phyloP scores from a whole-genome alignment of 257 asterid species.

The Gentiana macrophylla region DNA sequence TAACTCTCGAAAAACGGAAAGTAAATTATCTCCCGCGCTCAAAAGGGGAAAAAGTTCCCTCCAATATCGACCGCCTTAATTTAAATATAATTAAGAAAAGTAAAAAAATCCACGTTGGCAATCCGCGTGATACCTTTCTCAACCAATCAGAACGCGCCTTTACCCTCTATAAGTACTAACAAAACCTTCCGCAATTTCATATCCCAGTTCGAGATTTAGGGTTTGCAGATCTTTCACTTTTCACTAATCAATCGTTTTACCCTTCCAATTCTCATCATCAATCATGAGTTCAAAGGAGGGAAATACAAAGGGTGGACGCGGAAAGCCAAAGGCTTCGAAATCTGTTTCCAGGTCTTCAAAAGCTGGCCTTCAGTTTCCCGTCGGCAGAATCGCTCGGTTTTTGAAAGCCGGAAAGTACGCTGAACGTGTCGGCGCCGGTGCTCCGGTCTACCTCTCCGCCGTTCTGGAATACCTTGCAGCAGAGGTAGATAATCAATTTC shows the following conservation, averaged over 20 bases:
- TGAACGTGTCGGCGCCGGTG: slow-evolving; percentile 17
- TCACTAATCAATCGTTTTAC: too few species aligned
- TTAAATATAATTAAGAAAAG: not conserved
- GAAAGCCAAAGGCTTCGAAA: slow-evolving; percentile 7
- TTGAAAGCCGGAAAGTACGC: slow-evolving; percentile 16
- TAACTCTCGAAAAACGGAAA: too few species aligned
- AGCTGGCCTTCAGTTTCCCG: slow-evolving; percentile 12
- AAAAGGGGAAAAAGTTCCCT: too few species aligned
- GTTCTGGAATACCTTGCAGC: slow-evolving; percentile 19
- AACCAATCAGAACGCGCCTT: slow-evolving; percentile 1
- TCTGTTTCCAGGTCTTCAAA: slow-evolving; percentile 11
- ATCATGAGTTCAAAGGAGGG: slow-evolving; percentile 2
- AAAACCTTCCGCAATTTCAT: too few species aligned
- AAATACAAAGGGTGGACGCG: slow-evolving; percentile 8
- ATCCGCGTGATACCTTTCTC: not conserved
- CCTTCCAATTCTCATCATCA: not conserved
- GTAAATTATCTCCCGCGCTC: too few species aligned
- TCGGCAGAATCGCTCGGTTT: slow-evolving; percentile 8
- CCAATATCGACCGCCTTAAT: too few species aligned
- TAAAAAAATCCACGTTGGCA: slow-evolving; percentile 3
- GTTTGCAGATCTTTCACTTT: not conserved
- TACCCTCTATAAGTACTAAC: not conserved
- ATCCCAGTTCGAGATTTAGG: not conserved
- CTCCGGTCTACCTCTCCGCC: slow-evolving; percentile 17
- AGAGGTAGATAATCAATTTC: slow-evolving; percentile 4